A percentile compares a stretch with the other conserved stretches of the same genome.
Evolutionary conservation across 768 basidiomycete species (phyloP).

Genomic region (Mycena polygramma): DNA sequence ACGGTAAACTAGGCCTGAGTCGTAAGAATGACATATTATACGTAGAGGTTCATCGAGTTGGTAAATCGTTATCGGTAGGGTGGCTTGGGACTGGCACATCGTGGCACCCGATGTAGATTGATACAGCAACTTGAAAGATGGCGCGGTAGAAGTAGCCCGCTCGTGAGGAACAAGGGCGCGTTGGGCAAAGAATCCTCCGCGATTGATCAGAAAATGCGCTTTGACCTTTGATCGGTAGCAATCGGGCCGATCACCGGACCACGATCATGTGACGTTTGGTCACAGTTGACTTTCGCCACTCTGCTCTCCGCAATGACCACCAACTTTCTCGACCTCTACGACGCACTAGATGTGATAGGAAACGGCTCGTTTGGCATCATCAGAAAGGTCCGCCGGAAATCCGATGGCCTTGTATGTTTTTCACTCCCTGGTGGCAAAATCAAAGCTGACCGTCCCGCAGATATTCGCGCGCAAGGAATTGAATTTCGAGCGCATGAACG

Average conservation of each 20-base stretch:
- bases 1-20: too few species aligned
- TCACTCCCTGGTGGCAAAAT: conserved; percentile 20
- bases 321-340: conserved; percentile 83
- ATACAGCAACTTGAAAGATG: too few species aligned
- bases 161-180: too few species aligned
- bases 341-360: conserved; percentile 91
- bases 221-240: not conserved
- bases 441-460: conserved; percentile 51
- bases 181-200: too few species aligned
- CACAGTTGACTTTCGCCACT: conserved; percentile 12
- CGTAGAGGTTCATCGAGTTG: too few species aligned
- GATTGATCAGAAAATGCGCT: too few species aligned
- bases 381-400: conserved; percentile 89
- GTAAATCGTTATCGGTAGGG: too few species aligned
- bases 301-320: conserved; percentile 44
- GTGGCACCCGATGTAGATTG: too few species aligned
- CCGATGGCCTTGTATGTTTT: conserved; percentile 81
- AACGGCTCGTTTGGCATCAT: conserved; percentile 99
- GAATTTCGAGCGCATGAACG: conserved; percentile 97
- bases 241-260: not conserved
- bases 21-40: too few species aligned
- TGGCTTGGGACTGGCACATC: too few species aligned
- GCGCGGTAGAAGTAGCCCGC: too few species aligned
- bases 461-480: conserved; percentile 94
- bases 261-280: conserved; percentile 27